phyloP scores from a whole-genome alignment of 2,329 filamentous ascomycete species.

The Claviceps capensis region DNA sequence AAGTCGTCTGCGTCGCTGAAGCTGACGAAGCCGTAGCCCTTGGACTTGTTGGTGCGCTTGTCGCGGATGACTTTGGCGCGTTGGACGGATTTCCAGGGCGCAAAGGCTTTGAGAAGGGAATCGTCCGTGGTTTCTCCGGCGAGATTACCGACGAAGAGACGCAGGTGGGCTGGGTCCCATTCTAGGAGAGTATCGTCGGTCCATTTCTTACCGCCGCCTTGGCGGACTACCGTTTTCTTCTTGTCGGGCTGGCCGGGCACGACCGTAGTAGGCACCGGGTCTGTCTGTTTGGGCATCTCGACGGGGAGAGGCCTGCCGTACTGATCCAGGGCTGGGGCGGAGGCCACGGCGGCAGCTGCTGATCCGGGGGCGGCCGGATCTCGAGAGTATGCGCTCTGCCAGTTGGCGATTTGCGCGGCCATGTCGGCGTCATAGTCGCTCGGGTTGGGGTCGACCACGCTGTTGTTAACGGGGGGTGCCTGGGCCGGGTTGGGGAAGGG shows the following conservation, averaged over 20 bases:
- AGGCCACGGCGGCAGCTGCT: constrained; percentile 14
- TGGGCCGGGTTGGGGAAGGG: constrained; percentile 57
- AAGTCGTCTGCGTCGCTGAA: constrained; percentile 94
- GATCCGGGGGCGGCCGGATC: constrained; percentile 11
- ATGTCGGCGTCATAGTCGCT: constrained; percentile 55
- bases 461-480: constrained; percentile 13
- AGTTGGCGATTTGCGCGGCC: constrained; percentile 85
- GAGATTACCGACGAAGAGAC: constrained; percentile 91
- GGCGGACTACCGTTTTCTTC: constrained; percentile 75
- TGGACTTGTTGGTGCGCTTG: constrained; percentile 91
- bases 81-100: constrained; percentile 73
- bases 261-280: constrained; percentile 24
- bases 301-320: constrained; percentile 18
- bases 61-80: constrained; percentile 91
- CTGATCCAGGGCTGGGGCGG: constrained; percentile 17
- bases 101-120: constrained; percentile 84
- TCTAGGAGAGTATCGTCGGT: constrained; percentile 77
- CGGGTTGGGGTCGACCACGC: constrained; percentile 20
- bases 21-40: constrained; percentile 91
- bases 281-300: constrained; percentile 15
- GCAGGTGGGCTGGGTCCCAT: constrained; percentile 90
- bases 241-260: constrained; percentile 42
- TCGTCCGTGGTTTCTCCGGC: constrained; percentile 97
- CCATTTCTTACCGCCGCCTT: constrained; percentile 88
- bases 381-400: constrained; percentile 73